Evolutionary conservation across 495 filamentous ascomycete genomes (phyloP).

Genomic region (Amorphotheca resinae): DNA sequence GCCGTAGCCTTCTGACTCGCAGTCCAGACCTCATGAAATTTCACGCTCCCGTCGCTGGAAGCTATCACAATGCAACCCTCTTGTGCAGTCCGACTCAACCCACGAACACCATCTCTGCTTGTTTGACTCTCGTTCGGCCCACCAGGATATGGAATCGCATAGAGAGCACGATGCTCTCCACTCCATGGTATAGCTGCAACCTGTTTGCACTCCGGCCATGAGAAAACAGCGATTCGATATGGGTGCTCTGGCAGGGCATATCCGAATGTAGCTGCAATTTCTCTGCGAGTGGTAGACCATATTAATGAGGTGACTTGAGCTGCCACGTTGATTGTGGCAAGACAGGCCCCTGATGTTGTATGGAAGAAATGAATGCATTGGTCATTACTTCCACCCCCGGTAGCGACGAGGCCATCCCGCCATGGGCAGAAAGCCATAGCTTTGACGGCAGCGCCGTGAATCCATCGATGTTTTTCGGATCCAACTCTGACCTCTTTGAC

Average conservation of each 20-base stretch:
- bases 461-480: slow-evolving; percentile 58
- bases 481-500: slow-evolving; percentile 28
- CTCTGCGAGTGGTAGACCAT: slow-evolving; percentile 74
- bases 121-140: slow-evolving; percentile 35
- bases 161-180: slow-evolving; percentile 66
- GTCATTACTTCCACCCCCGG: slow-evolving; percentile 88
- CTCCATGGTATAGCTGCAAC: slow-evolving; percentile 84
- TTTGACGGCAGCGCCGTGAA: slow-evolving; percentile 83
- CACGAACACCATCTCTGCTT: slow-evolving; percentile 10
- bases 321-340: slow-evolving; percentile 83
- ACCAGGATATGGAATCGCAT: slow-evolving; percentile 56
- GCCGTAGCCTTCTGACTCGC: slow-evolving; percentile 44
- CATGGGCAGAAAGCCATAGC: slow-evolving; percentile 96
- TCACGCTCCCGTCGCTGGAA: slow-evolving; percentile 85
- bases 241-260: slow-evolving; percentile 92
- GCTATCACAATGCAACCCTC: slow-evolving; percentile 93
- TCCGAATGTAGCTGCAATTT: slow-evolving; percentile 89
- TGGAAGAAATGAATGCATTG: slow-evolving; percentile 95
- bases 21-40: slow-evolving; percentile 92
- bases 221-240: slow-evolving; percentile 84
- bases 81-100: slow-evolving; percentile 43
- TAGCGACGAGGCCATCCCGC: slow-evolving; percentile 78
- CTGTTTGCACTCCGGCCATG: slow-evolving; percentile 86
- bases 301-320: slow-evolving; percentile 90
- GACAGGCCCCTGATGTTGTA: slow-evolving; percentile 66